Evolutionary conservation across 106 monocot genomes (phyloP).

Genomic region (Dendrobium catenatum): DNA sequence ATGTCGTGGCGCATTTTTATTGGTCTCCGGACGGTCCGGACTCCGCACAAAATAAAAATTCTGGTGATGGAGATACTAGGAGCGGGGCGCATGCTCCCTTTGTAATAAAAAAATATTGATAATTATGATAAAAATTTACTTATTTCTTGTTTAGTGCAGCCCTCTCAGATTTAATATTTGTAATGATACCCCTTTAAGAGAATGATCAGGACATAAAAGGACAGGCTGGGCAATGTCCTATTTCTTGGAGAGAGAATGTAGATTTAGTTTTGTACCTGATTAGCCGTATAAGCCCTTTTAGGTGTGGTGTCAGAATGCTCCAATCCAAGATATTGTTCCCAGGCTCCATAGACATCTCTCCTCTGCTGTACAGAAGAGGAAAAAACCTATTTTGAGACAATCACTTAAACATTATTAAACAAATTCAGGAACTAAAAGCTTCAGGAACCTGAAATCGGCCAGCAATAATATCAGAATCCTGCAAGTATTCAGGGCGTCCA

Average conservation of each 20-base stretch:
- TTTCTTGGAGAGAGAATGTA: not conserved
- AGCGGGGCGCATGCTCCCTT: not conserved
- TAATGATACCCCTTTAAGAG: too few relatives aligned
- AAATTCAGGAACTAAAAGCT: not conserved
- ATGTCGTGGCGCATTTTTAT: too few relatives aligned
- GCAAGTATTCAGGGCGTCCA: slow-evolving; percentile 75
- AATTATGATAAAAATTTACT: not conserved
- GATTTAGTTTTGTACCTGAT: slow-evolving; percentile 51
- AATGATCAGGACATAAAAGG: not conserved
- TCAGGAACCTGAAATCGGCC: slow-evolving; percentile 62
- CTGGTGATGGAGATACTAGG: not conserved
- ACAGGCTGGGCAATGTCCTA: not conserved
- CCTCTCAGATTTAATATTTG: too few relatives aligned
- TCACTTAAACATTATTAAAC: not conserved
- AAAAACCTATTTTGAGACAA: not conserved
- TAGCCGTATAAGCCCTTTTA: slow-evolving; percentile 57
- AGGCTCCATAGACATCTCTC: slow-evolving; percentile 85
- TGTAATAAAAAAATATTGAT: not conserved
- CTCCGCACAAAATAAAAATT: too few relatives aligned
- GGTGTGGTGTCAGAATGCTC: slow-evolving; percentile 77
- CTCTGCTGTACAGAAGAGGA: slow-evolving; percentile 29
- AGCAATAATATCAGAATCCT: slow-evolving; percentile 70
- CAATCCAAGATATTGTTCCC: slow-evolving; percentile 86
- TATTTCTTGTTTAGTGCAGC: too few relatives aligned
- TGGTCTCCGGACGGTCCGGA: too few relatives aligned